Percentiles rank a stretch among this genome's conserved stretches.
phyloP scores from a whole-genome alignment of 768 basidiomycete genomes.

The Mycena pura region DNA sequence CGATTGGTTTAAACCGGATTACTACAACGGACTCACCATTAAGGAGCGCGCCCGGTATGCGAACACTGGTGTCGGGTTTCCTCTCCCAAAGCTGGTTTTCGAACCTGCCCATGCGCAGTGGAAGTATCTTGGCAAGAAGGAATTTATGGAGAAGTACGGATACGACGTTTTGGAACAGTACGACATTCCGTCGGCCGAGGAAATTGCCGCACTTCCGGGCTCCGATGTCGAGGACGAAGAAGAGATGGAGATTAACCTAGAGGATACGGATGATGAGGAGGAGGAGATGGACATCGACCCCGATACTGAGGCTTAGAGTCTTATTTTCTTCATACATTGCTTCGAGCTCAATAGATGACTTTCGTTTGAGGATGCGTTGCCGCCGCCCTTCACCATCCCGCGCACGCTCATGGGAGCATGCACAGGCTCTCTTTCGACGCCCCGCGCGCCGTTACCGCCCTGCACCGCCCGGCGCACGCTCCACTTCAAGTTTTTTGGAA shows the following conservation, averaged over 20 bases:
- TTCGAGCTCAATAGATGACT: background rate
- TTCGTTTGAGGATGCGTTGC: too few relatives aligned
- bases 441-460: too few relatives aligned
- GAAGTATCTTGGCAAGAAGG: background rate
- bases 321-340: background rate
- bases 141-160: background rate
- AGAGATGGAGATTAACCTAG: background rate
- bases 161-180: background rate
- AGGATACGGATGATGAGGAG: background rate
- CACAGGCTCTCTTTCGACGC: too few relatives aligned
- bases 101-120: background rate
- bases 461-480: too few relatives aligned
- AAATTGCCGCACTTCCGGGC: background rate
- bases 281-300: background rate
- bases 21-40: background rate
- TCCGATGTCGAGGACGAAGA: background rate
- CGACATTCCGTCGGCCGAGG: background rate
- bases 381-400: too few relatives aligned
- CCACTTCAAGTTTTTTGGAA: too few relatives aligned
- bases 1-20: background rate
- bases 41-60: background rate
- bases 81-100: background rate
- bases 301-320: background rate
- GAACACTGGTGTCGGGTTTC: background rate
- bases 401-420: too few relatives aligned